Evolutionary conservation across 2,329 filamentous ascomycete species (phyloP), one percentile per base, ranked within the genome.

Genomic region (Fusarium stilboides): DNA sequence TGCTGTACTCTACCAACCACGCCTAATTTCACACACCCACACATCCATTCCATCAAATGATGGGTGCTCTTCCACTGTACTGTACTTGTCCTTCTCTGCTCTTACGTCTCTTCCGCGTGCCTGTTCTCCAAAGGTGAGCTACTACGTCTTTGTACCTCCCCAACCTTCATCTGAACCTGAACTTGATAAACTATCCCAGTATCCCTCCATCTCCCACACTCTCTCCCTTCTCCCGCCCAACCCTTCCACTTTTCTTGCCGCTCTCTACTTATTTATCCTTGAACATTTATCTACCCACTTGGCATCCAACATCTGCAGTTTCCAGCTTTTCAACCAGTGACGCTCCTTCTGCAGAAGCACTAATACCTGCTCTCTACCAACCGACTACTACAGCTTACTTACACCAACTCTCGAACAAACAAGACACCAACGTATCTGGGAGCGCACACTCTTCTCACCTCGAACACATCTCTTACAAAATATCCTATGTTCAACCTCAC

Each of bases 1-100:
- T 31, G 5, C 28, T 31, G 28, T 10, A 31, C 46, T 47, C 55
- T 42, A 54, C 67, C 33, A 62, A 57, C 46, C 58, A 63, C 47
- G 44, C 51, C 45, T 47, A 40, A 60, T 26, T 61, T 53, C 54
- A 61, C 61, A 71, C 68, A 71, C 68, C 63, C 68, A 65, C 52
- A 45, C 53, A 44, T 46, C 39, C 58, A 59, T 51, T 55, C 26
- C 24, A 34, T 57, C 64, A 70, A 64, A 57, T 68, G 62, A 70
- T 56, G 52, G 58, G 26, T 65, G 20, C 33, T 49, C 39, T 49
- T 62, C 28, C 13, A 31, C 28, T 22, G 26, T 46, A 45, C 43
- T 42, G 36, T 59, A 46, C n/a, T 31, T 31, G 28, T 31, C 37
- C 43, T 40, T 40, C 47, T 55, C 49, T 68, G 51, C 45, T 58